A percentile compares a stretch with the other conserved stretches of the same genome.
Conservation (phyloP, 257 asterid species). For the Petunia axillaris region DNA sequence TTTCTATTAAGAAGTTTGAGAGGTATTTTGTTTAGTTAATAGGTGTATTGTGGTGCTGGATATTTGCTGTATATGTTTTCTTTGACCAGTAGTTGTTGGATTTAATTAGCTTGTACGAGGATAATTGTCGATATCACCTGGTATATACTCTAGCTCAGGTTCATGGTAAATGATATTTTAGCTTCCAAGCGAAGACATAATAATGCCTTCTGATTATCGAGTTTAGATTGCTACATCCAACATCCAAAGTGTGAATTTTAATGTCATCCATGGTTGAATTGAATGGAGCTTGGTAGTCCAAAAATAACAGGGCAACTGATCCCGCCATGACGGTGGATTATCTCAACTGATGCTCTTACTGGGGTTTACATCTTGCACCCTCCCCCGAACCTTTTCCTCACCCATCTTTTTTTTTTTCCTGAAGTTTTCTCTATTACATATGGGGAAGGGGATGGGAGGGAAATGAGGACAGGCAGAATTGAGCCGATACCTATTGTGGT, state of each 20-base stretch:
- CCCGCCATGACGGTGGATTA: not conserved
- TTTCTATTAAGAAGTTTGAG: not conserved
- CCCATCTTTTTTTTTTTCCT: too few relatives aligned
- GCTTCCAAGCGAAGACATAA: not conserved
- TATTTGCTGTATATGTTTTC: not conserved
- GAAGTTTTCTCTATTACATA: not conserved
- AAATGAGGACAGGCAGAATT: too few relatives aligned
- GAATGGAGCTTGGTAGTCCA: not conserved
- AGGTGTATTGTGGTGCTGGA: not conserved
- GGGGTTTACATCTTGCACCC: not conserved
- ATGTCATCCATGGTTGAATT: not conserved
- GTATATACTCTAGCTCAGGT: not conserved
- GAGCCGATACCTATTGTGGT: too few relatives aligned
- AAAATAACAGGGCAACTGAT: not conserved
- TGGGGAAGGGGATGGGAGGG: too few relatives aligned
- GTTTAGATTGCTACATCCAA: not conserved
- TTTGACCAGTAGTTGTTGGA: not conserved
- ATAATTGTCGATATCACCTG: not conserved
- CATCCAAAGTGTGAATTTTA: conserved; percentile 3
- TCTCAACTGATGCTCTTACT: not conserved
- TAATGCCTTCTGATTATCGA: not conserved
- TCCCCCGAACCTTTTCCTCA: not conserved
- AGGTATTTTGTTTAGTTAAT: not conserved
- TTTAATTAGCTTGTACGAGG: not conserved
- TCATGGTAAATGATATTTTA: not conserved